phyloP scores from a whole-genome alignment of 768 basidiomycete species.

The Termitomyces heimii region DNA sequence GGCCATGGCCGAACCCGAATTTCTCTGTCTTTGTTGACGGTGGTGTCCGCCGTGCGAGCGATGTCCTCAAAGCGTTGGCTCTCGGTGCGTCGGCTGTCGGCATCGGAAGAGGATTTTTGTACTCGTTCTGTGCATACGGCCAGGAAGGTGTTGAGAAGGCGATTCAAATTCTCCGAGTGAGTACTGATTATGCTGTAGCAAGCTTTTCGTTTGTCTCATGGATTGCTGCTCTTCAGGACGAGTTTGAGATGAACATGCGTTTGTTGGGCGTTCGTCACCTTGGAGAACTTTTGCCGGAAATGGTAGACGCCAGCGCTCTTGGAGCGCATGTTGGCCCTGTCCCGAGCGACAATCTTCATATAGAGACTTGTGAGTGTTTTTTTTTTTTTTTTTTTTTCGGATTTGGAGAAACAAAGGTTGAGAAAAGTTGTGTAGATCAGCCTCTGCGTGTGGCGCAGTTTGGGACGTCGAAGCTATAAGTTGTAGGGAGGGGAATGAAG shows the following conservation, averaged over 20 bases:
- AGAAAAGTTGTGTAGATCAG: neutral
- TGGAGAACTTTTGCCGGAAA: conserved; percentile 71
- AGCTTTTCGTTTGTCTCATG: too few species aligned
- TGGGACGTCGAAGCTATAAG: neutral
- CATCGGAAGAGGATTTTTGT: neutral
- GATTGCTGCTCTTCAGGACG: too few species aligned
- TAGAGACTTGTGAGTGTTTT: neutral
- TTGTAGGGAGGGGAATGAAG: too few species aligned
- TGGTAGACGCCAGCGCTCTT: conserved; percentile 64
- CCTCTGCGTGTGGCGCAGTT: neutral
- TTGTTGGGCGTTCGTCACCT: conserved; percentile 79
- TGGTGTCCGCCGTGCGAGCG: neutral
- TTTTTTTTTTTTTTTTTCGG: too few species aligned
- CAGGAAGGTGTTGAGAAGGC: too few species aligned
- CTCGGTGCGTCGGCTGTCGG: neutral
- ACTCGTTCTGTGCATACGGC: too few species aligned
- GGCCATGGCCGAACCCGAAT: neutral
- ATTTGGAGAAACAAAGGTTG: too few species aligned
- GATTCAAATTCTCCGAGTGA: too few species aligned
- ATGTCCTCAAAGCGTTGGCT: neutral
- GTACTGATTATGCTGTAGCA: too few species aligned
- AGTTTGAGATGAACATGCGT: conserved; percentile 96
- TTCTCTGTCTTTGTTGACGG: neutral
- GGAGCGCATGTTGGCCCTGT: neutral
- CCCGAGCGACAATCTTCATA: neutral